Percentiles rank a stretch among this genome's conserved stretches.
Conservation (phyloP, 2,329 filamentous ascomycete species). For the Lasiodiplodia theobromae region DNA sequence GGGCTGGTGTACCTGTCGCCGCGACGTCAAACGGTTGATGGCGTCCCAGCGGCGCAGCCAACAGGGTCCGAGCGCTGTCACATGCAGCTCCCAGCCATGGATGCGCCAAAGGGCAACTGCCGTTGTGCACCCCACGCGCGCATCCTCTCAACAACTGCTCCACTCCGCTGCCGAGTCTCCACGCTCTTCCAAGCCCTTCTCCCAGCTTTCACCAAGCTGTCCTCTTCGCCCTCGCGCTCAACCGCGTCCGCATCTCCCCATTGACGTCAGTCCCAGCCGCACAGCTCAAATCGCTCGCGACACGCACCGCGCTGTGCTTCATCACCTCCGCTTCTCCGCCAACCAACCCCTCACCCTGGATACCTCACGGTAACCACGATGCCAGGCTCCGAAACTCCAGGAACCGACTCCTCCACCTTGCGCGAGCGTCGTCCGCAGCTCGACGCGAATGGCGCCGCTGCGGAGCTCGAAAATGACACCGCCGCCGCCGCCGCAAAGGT, state of each 20-base stretch:
- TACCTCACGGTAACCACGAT: neutral
- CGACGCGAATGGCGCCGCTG: neutral
- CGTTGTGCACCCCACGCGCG: conserved; percentile 5
- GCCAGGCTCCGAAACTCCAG: conserved; percentile 29
- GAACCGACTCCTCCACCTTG: conserved; percentile 12
- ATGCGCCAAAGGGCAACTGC: neutral
- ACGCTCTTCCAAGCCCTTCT: conserved; percentile 4
- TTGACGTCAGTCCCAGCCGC: conserved; percentile 7
- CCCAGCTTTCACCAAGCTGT: neutral
- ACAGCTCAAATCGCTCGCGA: neutral
- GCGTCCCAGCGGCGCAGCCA: neutral
- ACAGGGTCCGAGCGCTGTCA: conserved; percentile 9
- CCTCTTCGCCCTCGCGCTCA: conserved; percentile 2
- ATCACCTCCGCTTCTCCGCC: neutral
- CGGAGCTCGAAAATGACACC: neutral
- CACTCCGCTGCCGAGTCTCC: neutral
- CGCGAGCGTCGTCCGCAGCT: conserved; percentile 16
- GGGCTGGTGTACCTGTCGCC: conserved; percentile 2
- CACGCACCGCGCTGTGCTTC: neutral
- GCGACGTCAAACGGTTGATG: neutral
- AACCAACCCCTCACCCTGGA: conserved; percentile 6
- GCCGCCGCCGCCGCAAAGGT: conserved; percentile 45
- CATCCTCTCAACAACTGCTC: neutral
- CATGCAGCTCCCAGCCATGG: neutral
- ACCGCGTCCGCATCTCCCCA: neutral